Conservation (phyloP, 805 yeast genomes). For the Hanseniaspora hatyaiensis region DNA sequence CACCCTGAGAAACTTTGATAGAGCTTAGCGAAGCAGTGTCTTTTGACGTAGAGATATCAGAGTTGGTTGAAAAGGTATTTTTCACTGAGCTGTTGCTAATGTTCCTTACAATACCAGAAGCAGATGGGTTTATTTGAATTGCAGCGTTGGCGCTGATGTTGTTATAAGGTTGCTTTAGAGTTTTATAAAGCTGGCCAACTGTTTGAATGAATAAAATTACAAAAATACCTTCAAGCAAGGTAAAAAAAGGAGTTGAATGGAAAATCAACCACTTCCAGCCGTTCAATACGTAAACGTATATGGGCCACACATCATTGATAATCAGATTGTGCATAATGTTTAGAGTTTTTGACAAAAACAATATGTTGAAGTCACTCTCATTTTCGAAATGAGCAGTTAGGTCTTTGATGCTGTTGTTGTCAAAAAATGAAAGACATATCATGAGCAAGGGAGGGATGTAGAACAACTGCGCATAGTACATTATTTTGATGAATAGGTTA, state of each 20-base stretch:
- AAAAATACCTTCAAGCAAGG: conserved; percentile 86
- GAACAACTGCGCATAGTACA: conserved; percentile 74
- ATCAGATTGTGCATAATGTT: conserved; percentile 10
- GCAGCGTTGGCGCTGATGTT: conserved; percentile 20
- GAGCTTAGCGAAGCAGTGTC: background rate
- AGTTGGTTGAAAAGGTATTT: background rate
- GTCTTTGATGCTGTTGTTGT: background rate
- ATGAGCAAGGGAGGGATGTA: conserved; percentile 72
- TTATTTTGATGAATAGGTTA: conserved; percentile 25
- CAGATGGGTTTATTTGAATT: conserved; percentile 17
- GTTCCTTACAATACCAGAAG: too few species aligned
- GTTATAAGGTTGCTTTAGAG: conserved; percentile 35
- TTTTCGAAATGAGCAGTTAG: background rate
- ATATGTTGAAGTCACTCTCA: background rate
- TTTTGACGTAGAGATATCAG: background rate
- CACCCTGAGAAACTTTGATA: background rate
- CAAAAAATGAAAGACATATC: conserved; percentile 36
- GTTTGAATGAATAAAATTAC: conserved; percentile 85
- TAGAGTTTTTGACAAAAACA: conserved; percentile 11
- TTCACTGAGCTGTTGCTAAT: background rate
- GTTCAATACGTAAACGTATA: conserved; percentile 34
- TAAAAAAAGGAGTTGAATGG: conserved; percentile 80
- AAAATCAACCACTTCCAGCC: conserved; percentile 64
- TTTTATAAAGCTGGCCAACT: conserved; percentile 66
- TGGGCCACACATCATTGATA: conserved; percentile 10